Base-by-base conservation (phyloP, 768 basidiomycete species). In the Fomitopsis pulvina region DNA sequence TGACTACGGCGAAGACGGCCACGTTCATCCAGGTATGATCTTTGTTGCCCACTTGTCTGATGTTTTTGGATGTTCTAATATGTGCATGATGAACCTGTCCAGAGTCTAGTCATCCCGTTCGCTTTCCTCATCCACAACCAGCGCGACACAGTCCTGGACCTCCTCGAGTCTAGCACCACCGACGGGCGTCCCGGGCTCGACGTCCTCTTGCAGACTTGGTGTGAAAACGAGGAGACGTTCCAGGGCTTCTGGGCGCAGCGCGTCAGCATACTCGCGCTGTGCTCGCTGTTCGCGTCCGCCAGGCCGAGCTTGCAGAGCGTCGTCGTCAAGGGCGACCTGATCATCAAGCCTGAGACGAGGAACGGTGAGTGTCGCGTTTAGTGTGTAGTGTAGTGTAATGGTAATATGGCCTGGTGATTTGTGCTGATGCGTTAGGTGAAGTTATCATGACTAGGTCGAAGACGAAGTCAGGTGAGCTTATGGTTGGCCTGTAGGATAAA, bases 391-490 rank as follows among this genome's bases (percentile, higher is more conserved):
- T 51, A n/a, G n/a, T 39, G 9, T 24, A 25, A 32, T 32, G 28
- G 5, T 41, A 4, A 7, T 22, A 21, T 30, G 24, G 22, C 6
- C 4, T 30, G 26, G 14, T 20, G 18, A 20, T 39, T 38, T n/a
- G 7, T 24, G 26, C 26, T 42, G 38, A n/a, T 21, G 14, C 32
- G 21, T n/a, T 39, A 37, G 30, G 43, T 43, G 53, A 63, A 95
- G 92, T 92, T 60, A 97, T 98, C 66, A 92, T 97, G 89, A 98
- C 96, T 42, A 81, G 96, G 53, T 95, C 95, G 27, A 77, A 81
- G 60, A 90, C 96, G 45, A 89, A 83, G 71, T 76, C 74, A 56
- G 86, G 94, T 96, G 68, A 66, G 86, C 68, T 52, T 21, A 41
- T 41, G 22, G 18, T 21, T 21, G 21, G 4, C 42, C 24, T 28